phyloP scores from a whole-genome alignment of 1,284 basidiomycete species.

The Puccinia novopanici region DNA sequence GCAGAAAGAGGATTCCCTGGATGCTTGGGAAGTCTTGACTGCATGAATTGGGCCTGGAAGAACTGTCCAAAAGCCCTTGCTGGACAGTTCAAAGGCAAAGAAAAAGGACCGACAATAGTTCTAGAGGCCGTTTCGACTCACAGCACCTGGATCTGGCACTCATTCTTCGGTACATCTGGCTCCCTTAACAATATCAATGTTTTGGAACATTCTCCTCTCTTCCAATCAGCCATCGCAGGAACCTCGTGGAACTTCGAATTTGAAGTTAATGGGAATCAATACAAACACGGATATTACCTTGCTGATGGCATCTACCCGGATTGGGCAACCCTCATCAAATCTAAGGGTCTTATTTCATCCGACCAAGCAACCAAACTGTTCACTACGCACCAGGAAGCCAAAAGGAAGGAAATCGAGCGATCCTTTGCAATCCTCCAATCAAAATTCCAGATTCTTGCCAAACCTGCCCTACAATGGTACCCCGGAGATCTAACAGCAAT shows the following conservation, averaged over 20 bases:
- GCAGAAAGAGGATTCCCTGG: background rate
- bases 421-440: background rate
- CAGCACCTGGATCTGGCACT: no score
- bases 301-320: background rate
- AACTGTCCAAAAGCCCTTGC: background rate
- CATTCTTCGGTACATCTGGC: background rate
- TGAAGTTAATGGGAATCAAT: background rate
- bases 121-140: no score
- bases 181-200: constrained; percentile 12
- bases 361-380: background rate
- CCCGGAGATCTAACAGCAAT: background rate
- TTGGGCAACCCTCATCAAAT: background rate
- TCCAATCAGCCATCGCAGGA: background rate
- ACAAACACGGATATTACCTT: no score
- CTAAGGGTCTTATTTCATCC: background rate
- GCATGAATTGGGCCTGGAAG: no score
- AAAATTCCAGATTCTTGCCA: background rate
- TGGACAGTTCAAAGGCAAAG: no score
- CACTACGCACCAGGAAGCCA: background rate
- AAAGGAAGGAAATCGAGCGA: background rate
- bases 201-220: background rate
- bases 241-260: background rate
- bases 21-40: no score
- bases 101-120: no score
- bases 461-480: background rate